These are phyloP conservation scores for Isabelozyma heimii DNA, from an alignment of 805 yeast genomes.

Conservation along the genomic window DNA sequence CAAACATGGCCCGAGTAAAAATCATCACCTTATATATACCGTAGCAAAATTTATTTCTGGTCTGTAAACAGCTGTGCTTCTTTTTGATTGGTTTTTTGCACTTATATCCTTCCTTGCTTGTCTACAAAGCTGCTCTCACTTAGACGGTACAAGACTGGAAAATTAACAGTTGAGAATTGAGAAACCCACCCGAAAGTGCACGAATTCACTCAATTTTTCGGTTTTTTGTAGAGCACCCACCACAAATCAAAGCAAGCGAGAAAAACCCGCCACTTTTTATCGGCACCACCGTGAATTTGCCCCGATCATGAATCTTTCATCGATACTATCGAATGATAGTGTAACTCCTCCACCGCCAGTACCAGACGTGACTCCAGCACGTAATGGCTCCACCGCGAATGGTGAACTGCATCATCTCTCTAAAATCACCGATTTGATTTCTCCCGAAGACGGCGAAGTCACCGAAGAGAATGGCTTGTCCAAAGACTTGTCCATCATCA, in stretches of 20 bases:
- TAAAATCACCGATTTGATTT: background rate
- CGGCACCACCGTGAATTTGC: background rate
- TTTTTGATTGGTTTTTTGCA: background rate
- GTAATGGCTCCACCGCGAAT: background rate
- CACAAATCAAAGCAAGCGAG: background rate
- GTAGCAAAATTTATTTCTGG: too few species aligned
- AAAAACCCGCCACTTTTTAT: background rate
- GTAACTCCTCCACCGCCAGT: constrained; percentile 3
- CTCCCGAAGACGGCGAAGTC: background rate
- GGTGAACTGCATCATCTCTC: background rate
- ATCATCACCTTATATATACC: too few species aligned
- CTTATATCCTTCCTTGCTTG: too few species aligned
- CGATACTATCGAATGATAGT: constrained; percentile 31
- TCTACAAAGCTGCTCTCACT: too few species aligned
- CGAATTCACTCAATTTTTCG: background rate
- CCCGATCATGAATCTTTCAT: constrained; percentile 30
- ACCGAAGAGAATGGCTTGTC: constrained; percentile 4
- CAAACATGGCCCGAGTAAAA: background rate
- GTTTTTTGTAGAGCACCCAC: background rate
- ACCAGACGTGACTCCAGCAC: background rate
- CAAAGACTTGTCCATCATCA: constrained; percentile 2
- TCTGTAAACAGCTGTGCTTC: background rate
- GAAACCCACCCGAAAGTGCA: background rate
- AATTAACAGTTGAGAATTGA: background rate
- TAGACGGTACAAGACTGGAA: background rate